phyloP scores from a whole-genome alignment of 2,329 filamentous ascomycete genomes.

The Diaporthe sp. region DNA sequence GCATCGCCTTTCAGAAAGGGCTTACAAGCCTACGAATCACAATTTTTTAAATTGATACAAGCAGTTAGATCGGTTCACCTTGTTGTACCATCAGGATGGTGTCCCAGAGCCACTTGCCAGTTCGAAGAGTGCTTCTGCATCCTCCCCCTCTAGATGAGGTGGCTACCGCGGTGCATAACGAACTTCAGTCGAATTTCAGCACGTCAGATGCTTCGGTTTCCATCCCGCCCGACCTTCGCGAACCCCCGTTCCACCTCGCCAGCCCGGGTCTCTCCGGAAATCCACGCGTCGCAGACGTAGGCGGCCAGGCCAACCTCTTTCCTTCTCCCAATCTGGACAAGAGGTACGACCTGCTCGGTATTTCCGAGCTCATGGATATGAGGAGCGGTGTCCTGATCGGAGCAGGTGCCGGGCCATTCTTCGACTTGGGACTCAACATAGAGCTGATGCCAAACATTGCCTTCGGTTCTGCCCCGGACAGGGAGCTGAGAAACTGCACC shows the following conservation, averaged over 20 bases:
- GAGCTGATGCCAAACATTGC: constrained; percentile 58
- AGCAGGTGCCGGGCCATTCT: constrained; percentile 59
- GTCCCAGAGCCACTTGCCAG: neutral
- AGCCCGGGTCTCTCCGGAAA: constrained; percentile 56
- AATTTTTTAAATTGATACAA: no score
- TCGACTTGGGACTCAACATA: constrained; percentile 57
- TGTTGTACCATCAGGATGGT: neutral
- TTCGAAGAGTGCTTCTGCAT: neutral
- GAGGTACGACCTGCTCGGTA: constrained; percentile 51
- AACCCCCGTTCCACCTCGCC: constrained; percentile 55
- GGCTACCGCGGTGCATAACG: neutral
- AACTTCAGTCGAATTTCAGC: neutral
- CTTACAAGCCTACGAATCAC: neutral
- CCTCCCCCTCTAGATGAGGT: neutral
- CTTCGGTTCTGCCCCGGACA: constrained; percentile 45
- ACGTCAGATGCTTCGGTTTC: neutral
- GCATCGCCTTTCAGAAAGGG: neutral
- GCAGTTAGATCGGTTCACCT: no score
- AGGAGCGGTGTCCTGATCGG: constrained; percentile 54
- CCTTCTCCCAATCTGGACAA: constrained; percentile 53
- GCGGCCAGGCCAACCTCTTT: constrained; percentile 58
- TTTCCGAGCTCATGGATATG: constrained; percentile 56
- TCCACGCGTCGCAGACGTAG: constrained; percentile 58
- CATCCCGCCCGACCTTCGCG: constrained; percentile 52
- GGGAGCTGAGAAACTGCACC: constrained; percentile 47